A percentile compares a stretch with the other conserved stretches of the same genome.
phyloP scores from a whole-genome alignment of 495 filamentous ascomycete species.

The Pseudotulostoma volvatum region DNA sequence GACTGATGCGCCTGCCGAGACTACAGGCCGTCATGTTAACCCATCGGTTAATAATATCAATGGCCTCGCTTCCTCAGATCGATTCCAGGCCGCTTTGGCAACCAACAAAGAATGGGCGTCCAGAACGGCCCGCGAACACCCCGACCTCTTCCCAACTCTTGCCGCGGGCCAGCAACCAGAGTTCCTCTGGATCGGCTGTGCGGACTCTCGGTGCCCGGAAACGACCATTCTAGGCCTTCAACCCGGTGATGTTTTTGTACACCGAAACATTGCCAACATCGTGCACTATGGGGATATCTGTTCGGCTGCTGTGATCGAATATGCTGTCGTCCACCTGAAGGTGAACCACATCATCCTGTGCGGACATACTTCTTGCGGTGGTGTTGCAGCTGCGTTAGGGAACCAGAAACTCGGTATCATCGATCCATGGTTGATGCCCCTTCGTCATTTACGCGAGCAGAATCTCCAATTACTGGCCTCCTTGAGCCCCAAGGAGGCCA shows the following conservation, averaged over 20 bases:
- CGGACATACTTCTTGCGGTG: constrained; percentile 72
- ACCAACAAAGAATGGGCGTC: constrained; percentile 55
- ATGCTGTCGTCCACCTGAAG: constrained; percentile 54
- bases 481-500: constrained; percentile 30
- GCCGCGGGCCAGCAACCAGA: constrained; percentile 53
- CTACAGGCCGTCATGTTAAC: neutral
- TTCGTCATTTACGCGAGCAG: constrained; percentile 45
- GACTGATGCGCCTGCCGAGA: neutral
- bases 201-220: constrained; percentile 77
- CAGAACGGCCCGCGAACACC: constrained; percentile 46
- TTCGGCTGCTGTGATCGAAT: constrained; percentile 66
- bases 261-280: constrained; percentile 91
- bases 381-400: constrained; percentile 50
- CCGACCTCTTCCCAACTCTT: constrained; percentile 55
- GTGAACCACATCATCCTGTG: constrained; percentile 75
- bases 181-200: constrained; percentile 87
- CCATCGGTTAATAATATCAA: neutral
- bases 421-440: constrained; percentile 65
- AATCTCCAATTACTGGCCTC: constrained; percentile 28
- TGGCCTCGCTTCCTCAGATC: neutral
- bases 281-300: constrained; percentile 62
- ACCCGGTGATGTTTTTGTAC: constrained; percentile 82
- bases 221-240: constrained; percentile 66
- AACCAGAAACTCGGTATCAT: constrained; percentile 58
- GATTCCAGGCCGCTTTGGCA: neutral